phyloP scores from a whole-genome alignment of 495 filamentous ascomycete genomes.

The Ascobolus immersus region DNA sequence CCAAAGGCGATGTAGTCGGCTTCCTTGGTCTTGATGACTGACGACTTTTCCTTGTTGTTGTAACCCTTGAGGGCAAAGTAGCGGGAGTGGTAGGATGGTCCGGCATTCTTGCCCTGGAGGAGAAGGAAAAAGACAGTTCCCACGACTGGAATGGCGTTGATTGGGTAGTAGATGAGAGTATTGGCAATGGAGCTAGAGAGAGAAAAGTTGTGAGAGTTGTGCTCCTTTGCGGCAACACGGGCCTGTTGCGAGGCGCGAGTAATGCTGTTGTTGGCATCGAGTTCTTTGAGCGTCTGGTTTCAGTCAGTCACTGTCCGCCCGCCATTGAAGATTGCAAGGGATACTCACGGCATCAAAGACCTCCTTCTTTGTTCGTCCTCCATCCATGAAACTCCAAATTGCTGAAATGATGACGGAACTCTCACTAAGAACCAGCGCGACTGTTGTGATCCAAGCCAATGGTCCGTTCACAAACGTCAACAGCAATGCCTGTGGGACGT shows the following conservation, averaged over 20 bases:
- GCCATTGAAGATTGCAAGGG: no score
- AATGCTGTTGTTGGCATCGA: no score
- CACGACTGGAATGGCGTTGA: constrained; percentile 82
- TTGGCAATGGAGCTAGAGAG: no score
- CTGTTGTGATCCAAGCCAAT: constrained; percentile 49
- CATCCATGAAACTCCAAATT: constrained; percentile 42
- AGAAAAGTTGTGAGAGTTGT: no score
- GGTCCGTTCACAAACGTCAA: constrained; percentile 67
- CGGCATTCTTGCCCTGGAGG: constrained; percentile 33
- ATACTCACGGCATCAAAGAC: constrained; percentile 77
- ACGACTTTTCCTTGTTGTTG: constrained; percentile 2
- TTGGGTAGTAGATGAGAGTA: constrained; percentile 49
- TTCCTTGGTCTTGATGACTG: constrained; percentile 9
- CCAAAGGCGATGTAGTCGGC: constrained; percentile 13
- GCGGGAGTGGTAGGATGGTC: constrained; percentile 10
- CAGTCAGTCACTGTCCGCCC: no score
- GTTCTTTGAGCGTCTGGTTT: no score
- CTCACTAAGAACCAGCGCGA: constrained; percentile 56
- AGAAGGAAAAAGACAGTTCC: constrained; percentile 59
- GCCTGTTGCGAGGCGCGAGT: no score
- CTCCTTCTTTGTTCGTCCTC: constrained; percentile 62
- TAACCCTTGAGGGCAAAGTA: constrained; percentile 80
- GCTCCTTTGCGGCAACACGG: no score
- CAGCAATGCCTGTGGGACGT: constrained; percentile 65
- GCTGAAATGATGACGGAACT: constrained; percentile 51